Evolutionary conservation across 2,329 filamentous ascomycete species (phyloP).

Genomic region (Hypoxylon sp.): DNA sequence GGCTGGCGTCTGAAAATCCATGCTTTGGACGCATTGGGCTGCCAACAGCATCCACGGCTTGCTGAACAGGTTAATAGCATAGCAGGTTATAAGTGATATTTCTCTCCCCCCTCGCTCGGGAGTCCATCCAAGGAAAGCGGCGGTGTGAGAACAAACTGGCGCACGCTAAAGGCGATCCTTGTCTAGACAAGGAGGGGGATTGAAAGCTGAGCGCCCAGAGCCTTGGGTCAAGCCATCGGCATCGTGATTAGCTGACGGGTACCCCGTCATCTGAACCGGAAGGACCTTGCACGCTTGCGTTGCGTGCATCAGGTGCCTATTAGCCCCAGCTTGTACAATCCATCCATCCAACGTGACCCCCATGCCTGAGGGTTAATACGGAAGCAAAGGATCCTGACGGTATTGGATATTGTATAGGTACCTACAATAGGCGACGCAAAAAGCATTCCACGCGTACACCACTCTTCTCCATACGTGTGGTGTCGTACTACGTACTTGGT

Average conservation of each 20-base stretch:
- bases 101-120: conserved; percentile 20
- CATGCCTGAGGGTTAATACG: conserved; percentile 37
- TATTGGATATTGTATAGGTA: conserved; percentile 38
- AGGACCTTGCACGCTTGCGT: conserved; percentile 49
- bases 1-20: conserved; percentile 38
- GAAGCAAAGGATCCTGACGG: conserved; percentile 36
- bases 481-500: conserved; percentile 39
- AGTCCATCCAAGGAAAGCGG: conserved; percentile 46
- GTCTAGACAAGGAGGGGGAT: conserved; percentile 44
- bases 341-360: conserved; percentile 46
- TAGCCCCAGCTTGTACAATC: conserved; percentile 48
- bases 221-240: conserved; percentile 48
- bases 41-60: conserved; percentile 41
- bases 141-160: conserved; percentile 49
- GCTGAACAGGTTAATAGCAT: conserved; percentile 47
- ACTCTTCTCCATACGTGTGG: conserved; percentile 32
- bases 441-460: conserved; percentile 37
- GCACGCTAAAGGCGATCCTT: conserved; percentile 38
- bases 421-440: conserved; percentile 32
- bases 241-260: conserved; percentile 47
- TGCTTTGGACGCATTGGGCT: conserved; percentile 46
- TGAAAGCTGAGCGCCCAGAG: conserved; percentile 49
- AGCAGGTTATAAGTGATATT: conserved; percentile 23
- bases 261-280: conserved; percentile 49
- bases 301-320: conserved; percentile 50